Base-by-base conservation (phyloP, 2,329 filamentous ascomycete genomes). In the Verticillium klebahnii region DNA sequence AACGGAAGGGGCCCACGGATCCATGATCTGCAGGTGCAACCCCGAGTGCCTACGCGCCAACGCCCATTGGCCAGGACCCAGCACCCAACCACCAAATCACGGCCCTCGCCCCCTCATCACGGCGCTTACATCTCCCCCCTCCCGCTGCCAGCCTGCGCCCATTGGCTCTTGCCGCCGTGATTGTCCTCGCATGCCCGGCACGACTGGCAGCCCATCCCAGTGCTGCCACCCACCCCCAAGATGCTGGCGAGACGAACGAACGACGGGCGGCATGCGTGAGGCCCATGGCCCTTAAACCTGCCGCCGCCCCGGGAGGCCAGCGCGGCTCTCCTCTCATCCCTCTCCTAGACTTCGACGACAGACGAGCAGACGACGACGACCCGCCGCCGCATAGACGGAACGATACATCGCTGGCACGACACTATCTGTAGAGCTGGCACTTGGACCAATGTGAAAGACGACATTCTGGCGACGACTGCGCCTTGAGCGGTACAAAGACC, bases 211-310 rank as follows among this genome's bases (percentile, higher is more conserved):
- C 54, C 50, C 59, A 45, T 45, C 59, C 62, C 59, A 59, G 63
- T 59, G 36, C 29, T 29, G 29, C 29, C 57, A 31, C 58, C 56
- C 56, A 55, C 50, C 57, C 59, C 31, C 58, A 54, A 64, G 59
- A 62, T 64, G 60, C 61, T 58, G 61, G 56, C 56, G 45, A 57
- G 54, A 64, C 45, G 39, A 17, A 57, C 55, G 55, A 52, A 52
- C 45, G 45, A 23, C 14, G 31, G 55, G 31, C 25, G 31, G 34
- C 17, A 57, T 57, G 29, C 55, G 55, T 11, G 55, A 57, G 29
- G 55, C 36, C 45, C 23, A 62, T 62, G 62, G 62, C 62, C 63
- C 60, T 64, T 65, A 65, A 65, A 65, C 63, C 63, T 62, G 45
- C 55, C 56, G 29, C 63, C 57, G 34, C 56, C 63, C 62, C 61